Percentiles rank a stretch among this genome's conserved stretches.
These are phyloP conservation scores for Aphanomyces stellatus DNA, from an alignment of 352 stramenopile genomes.

Conservation along the genomic window DNA sequence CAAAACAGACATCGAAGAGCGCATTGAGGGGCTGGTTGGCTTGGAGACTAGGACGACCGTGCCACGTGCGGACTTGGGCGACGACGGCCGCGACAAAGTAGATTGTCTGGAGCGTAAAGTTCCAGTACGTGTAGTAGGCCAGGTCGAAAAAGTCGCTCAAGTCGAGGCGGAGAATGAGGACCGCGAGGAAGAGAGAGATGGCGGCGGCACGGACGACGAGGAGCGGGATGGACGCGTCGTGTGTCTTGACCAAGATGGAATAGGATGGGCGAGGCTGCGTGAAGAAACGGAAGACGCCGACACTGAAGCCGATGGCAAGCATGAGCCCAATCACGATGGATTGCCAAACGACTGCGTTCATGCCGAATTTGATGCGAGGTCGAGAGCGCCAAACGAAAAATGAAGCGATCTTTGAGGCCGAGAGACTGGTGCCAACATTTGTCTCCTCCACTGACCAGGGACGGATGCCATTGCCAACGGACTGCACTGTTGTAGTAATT, in stretches of 20 bases:
- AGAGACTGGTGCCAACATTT: too few species aligned
- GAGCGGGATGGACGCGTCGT: not conserved
- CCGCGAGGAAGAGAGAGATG: not conserved
- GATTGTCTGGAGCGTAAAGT: slow-evolving; percentile 13
- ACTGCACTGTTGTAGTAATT: too few species aligned
- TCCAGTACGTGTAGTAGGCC: slow-evolving; percentile 18
- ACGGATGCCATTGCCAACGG: too few species aligned
- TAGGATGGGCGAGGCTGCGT: not conserved
- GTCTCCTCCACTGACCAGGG: too few species aligned
- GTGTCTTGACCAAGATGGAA: not conserved
- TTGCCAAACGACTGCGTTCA: not conserved
- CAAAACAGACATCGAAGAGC: not conserved
- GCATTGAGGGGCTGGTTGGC: not conserved
- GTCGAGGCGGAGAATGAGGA: not conserved
- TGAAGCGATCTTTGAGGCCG: too few species aligned
- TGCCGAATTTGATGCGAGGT: too few species aligned
- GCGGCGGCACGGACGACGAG: not conserved
- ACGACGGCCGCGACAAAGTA: not conserved
- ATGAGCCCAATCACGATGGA: not conserved
- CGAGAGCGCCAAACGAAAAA: too few species aligned
- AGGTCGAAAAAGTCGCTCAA: not conserved
- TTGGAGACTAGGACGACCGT: not conserved
- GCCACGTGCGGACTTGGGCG: not conserved
- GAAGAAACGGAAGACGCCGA: not conserved
- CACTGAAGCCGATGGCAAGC: not conserved